phyloP scores from a whole-genome alignment of 495 filamentous ascomycete species.

The Barbatosphaeria neglecta region DNA sequence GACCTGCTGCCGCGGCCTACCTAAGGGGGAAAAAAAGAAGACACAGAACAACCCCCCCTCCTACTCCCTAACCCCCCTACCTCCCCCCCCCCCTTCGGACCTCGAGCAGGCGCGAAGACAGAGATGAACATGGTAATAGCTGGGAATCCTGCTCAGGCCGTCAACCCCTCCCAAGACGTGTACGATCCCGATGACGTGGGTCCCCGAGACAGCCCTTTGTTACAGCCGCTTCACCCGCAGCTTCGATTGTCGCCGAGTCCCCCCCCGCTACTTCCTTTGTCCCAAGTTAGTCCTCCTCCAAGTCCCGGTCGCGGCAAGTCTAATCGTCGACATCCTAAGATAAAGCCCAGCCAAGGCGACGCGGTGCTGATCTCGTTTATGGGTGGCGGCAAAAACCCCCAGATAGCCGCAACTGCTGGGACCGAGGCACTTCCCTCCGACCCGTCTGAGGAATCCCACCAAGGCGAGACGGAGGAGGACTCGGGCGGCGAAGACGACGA shows the following conservation, averaged over 20 bases:
- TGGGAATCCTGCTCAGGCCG: constrained; percentile 22
- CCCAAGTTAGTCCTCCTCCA: constrained; percentile 26
- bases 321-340: constrained; percentile 27
- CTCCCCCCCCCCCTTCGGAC: neutral
- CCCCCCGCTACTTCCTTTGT: constrained; percentile 12
- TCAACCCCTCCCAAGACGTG: constrained; percentile 24
- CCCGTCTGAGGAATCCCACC: constrained; percentile 11
- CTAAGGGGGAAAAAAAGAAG: neutral
- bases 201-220: constrained; percentile 27
- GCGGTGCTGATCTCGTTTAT: constrained; percentile 41
- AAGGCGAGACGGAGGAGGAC: constrained; percentile 11
- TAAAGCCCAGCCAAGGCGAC: constrained; percentile 38
- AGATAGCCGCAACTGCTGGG: constrained; percentile 34
- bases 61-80: neutral
- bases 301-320: constrained; percentile 24
- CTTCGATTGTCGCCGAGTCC: constrained; percentile 29
- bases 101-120: constrained; percentile 19
- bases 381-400: constrained; percentile 32
- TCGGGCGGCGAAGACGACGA: constrained; percentile 7
- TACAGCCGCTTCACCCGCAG: constrained; percentile 26
- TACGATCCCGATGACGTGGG: constrained; percentile 36
- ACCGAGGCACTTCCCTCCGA: constrained; percentile 22
- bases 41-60: neutral
- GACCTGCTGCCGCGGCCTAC: neutral
- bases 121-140: constrained; percentile 30